Evolutionary conservation across 2,329 filamentous ascomycete genomes (phyloP).

Genomic region (Exophiala oligosperma): DNA sequence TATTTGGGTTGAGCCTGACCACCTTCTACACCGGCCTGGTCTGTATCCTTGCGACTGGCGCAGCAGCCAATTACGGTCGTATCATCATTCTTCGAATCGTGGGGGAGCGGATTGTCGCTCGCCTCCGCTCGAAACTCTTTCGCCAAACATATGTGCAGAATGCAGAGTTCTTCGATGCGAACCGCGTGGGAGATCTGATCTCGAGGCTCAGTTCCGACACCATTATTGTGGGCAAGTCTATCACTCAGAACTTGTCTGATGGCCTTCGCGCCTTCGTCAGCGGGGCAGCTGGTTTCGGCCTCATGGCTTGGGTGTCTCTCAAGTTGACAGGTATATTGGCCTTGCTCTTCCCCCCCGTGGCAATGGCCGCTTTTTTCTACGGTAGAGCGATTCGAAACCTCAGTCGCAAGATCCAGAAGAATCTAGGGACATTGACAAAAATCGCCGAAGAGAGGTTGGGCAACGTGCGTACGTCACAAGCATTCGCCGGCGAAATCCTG

Average conservation of each 20-base stretch:
- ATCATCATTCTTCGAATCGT: constrained; percentile 93
- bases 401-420: constrained; percentile 90
- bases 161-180: constrained; percentile 91
- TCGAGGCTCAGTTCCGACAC: constrained; percentile 94
- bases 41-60: constrained; percentile 75
- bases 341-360: constrained; percentile 87
- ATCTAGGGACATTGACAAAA: constrained; percentile 88
- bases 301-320: constrained; percentile 95
- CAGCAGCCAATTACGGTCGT: constrained; percentile 86
- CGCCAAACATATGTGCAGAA: constrained; percentile 93
- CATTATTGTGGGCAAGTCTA: constrained; percentile 96
- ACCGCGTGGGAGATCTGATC: constrained; percentile 92
- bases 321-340: constrained; percentile 85
- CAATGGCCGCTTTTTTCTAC: constrained; percentile 86
- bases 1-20: constrained; percentile 81
- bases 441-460: constrained; percentile 97
- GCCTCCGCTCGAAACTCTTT: constrained; percentile 86
- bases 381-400: constrained; percentile 85
- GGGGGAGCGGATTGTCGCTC: constrained; percentile 89
- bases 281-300: constrained; percentile 80
- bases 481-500: constrained; percentile 89
- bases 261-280: constrained; percentile 90
- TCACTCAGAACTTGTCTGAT: constrained; percentile 96
- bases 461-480: constrained; percentile 94
- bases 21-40: constrained; percentile 87